A percentile compares a stretch with the other conserved stretches of the same genome.
These are phyloP conservation scores for Penicillium sp. DNA, from an alignment of 2,329 filamentous ascomycete species.

Conservation along the genomic window DNA sequence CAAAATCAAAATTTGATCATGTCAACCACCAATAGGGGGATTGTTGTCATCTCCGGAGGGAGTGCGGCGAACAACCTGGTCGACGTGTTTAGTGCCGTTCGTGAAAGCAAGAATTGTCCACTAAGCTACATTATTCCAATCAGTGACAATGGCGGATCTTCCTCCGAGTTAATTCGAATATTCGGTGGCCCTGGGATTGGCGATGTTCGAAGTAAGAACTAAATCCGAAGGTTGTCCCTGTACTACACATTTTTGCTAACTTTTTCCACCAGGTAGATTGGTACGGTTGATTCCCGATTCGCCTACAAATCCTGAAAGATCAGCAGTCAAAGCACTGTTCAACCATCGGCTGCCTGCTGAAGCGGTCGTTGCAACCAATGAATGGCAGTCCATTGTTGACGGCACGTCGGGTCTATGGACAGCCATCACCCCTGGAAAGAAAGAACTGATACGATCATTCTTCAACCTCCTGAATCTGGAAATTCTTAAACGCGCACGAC, in stretches of 20 bases:
- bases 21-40: slow-evolving; percentile 47
- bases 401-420: slow-evolving; percentile 75
- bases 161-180: slow-evolving; percentile 88
- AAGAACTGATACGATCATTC: slow-evolving; percentile 73
- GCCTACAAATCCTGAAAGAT: slow-evolving; percentile 60
- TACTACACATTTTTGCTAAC: slow-evolving; percentile 8
- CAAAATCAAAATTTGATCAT: neutral
- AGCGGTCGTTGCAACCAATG: slow-evolving; percentile 61
- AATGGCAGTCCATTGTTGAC: slow-evolving; percentile 90
- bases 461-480: slow-evolving; percentile 75
- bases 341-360: slow-evolving; percentile 76
- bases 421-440: slow-evolving; percentile 67
- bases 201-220: slow-evolving; percentile 66
- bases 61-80: slow-evolving; percentile 94
- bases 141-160: slow-evolving; percentile 92
- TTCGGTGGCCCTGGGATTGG: slow-evolving; percentile 89
- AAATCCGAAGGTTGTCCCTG: neutral
- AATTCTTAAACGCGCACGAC: slow-evolving; percentile 72
- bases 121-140: slow-evolving; percentile 90
- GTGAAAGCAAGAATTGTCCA: slow-evolving; percentile 63
- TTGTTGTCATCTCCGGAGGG: slow-evolving; percentile 87
- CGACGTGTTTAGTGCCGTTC: slow-evolving; percentile 74
- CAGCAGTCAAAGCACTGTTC: slow-evolving; percentile 78
- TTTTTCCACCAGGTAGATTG: slow-evolving; percentile 64
- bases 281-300: slow-evolving; percentile 81